Percentiles rank a stretch among this genome's conserved stretches.
Conservation (phyloP, 2,329 filamentous ascomycete species). For the Beauveria pseudobassiana region DNA sequence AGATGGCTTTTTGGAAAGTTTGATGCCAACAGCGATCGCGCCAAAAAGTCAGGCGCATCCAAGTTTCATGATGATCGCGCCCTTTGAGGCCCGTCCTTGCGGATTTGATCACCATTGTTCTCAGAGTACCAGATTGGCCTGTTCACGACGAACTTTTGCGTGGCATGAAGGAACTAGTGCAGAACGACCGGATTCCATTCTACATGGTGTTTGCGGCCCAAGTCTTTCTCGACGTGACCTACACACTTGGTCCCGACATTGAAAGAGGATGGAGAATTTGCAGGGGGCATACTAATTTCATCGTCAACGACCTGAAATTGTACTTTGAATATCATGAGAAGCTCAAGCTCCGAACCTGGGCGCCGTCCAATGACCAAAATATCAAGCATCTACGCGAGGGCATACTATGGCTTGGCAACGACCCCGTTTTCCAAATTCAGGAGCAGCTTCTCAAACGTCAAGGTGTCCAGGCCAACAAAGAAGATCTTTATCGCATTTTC, state of each 20-base stretch:
- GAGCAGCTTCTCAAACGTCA: not conserved
- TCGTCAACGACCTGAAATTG: not conserved
- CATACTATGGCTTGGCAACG: not conserved
- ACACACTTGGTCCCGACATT: not conserved
- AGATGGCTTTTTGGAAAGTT: constrained; percentile 20
- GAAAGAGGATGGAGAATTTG: not conserved
- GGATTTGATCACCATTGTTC: not conserved
- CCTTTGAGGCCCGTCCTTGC: constrained; percentile 23
- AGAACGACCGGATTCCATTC: constrained; percentile 20
- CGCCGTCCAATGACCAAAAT: not conserved
- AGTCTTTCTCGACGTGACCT: constrained; percentile 23
- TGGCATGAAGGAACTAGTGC: constrained; percentile 20
- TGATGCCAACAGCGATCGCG: constrained; percentile 21
- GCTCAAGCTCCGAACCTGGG: not conserved
- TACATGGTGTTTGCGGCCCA: constrained; percentile 25
- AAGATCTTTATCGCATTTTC: not conserved
- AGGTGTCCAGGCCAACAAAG: not conserved
- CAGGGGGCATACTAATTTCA: not conserved
- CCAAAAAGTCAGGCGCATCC: constrained; percentile 20
- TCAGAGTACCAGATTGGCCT: constrained; percentile 16
- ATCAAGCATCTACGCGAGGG: not conserved
- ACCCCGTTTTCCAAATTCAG: not conserved
- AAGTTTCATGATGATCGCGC: no score
- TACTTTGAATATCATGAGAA: not conserved
- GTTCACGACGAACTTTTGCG: constrained; percentile 22